phyloP scores from a whole-genome alignment of 768 basidiomycete species.

The Tylopilus plumbeoviolaceoides region DNA sequence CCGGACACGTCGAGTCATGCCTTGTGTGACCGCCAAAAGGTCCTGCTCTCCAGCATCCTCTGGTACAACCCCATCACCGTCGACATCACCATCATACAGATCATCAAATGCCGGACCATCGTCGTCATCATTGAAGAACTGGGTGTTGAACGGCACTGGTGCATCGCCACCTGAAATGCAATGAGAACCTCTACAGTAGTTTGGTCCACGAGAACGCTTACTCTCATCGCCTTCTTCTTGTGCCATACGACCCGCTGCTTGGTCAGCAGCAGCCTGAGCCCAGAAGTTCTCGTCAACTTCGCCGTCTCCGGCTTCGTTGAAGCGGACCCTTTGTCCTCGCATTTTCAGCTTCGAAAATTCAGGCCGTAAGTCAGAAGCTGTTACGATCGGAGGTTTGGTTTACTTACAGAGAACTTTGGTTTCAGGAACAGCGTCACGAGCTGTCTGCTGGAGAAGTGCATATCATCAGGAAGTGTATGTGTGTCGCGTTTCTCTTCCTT shows the following conservation, averaged over 20 bases:
- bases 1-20: conserved; percentile 69
- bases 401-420: conserved; percentile 85
- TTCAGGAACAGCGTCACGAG: conserved; percentile 92
- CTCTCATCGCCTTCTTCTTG: conserved; percentile 63
- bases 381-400: background rate
- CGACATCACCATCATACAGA: conserved; percentile 41
- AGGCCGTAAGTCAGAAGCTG: background rate
- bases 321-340: conserved; percentile 63
- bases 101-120: conserved; percentile 73
- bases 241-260: conserved; percentile 54
- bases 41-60: conserved; percentile 79
- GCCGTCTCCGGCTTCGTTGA: conserved; percentile 65
- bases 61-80: conserved; percentile 43
- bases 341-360: conserved; percentile 66
- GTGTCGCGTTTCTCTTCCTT: conserved; percentile 64
- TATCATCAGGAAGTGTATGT: conserved; percentile 88
- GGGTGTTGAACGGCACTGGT: conserved; percentile 82
- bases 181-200: conserved; percentile 9
- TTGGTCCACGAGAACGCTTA: conserved; percentile 28
- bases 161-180: conserved; percentile 38
- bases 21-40: conserved; percentile 76
- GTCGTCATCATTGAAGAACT: conserved; percentile 96
- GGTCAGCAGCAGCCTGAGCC: conserved; percentile 90
- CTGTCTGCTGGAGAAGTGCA: conserved; percentile 92
- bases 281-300: conserved; percentile 97